Evolutionary conservation across 2,329 filamentous ascomycete genomes (phyloP), one percentile per base, ranked within the genome.

Genomic region (Pseudogymnoascus sp.): DNA sequence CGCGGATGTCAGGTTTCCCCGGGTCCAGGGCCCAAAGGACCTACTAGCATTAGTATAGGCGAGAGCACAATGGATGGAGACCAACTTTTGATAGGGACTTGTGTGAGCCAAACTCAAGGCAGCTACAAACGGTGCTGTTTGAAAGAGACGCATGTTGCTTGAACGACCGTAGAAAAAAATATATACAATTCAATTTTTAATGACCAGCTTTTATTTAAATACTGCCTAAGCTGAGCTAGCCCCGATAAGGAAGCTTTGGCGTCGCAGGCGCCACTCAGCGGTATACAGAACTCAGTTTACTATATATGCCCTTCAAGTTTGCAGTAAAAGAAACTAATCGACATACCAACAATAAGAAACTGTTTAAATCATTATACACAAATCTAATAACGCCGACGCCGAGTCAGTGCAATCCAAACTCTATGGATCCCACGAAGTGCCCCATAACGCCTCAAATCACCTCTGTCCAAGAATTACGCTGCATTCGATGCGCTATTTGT

Each of bases 401-500:
- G 13, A n/a, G 36, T 9, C 13, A 37, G 36, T 37, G 36, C 36
- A 37, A 37, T 37, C 10, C 13, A 40, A 40, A 40, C 37, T 40
- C 37, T 9, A 40, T 40, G n/a, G 37, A 40, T 18, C 15, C 37
- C 7, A 40, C 37, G 9, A 40, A 18, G 15, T n/a, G n/a, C n/a
- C n/a, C n/a, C n/a, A n/a, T n/a, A n/a, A 18, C 15, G n/a, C 37
- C 12, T 40, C 6, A 18, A 40, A 40, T 9, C 37, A 40, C 69
- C 21, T 65, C 69, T 15, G 82, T 87, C 61, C 79, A 83, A 75
- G 76, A 83, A 33, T 75, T 87, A 67, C 82, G 84, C 67, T 87
- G 84, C 75, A 80, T 86, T 71, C 81, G 84, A 62, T 86, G 83
- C 70, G 79, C 82, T 39, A 79, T 80, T 62, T 78, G 80, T 61